Conservation (phyloP, 2,329 filamentous ascomycete species). For the Fusarium subtropicale region DNA sequence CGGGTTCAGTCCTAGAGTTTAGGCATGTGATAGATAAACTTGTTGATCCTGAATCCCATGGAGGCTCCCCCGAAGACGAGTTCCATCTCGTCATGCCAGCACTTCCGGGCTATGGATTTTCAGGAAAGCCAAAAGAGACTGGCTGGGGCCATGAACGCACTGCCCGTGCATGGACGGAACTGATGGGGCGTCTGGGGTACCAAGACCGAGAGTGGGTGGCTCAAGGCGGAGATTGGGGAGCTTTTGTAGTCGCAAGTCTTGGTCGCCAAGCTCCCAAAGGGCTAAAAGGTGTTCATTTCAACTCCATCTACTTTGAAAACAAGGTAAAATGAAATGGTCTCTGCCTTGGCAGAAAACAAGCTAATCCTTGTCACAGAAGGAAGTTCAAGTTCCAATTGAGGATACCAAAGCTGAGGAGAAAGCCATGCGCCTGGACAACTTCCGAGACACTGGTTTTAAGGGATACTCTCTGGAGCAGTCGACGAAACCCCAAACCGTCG, state of each 20-base stretch:
- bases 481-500: conserved; percentile 15
- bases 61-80: background rate
- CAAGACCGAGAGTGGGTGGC: conserved; percentile 3
- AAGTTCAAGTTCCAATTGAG: background rate
- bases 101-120: conserved; percentile 20
- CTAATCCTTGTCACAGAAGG: conserved; percentile 1
- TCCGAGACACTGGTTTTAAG: background rate
- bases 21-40: conserved; percentile 9
- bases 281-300: conserved; percentile 20
- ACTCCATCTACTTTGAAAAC: conserved; percentile 19
- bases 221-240: conserved; percentile 28
- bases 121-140: conserved; percentile 12
- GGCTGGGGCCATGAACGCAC: conserved; percentile 12
- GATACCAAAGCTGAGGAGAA: background rate
- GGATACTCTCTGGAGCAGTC: conserved; percentile 19
- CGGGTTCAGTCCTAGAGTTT: conserved; percentile 19
- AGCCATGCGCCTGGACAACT: conserved; percentile 7
- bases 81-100: conserved; percentile 22
- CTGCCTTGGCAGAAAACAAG: rapidly evolving
- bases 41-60: conserved; percentile 2
- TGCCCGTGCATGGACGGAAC: conserved; percentile 12
- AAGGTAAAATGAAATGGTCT: background rate
- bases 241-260: conserved; percentile 2
- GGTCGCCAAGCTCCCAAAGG: conserved; percentile 17
- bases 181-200: conserved; percentile 12